phyloP scores from a whole-genome alignment of 345 rosid species.

The Draba incana region DNA sequence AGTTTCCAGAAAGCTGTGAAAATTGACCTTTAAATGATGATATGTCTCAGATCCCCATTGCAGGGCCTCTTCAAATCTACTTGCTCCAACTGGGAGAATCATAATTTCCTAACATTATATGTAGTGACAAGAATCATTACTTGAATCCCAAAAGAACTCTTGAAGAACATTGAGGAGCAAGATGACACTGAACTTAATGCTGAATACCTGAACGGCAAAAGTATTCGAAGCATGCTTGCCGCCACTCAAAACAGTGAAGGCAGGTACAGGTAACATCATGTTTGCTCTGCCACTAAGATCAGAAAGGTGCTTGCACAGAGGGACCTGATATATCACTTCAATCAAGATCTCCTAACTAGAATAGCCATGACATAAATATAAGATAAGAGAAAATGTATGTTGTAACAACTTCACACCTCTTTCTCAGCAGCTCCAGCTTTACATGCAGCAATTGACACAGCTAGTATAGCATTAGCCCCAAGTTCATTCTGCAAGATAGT shows the following conservation, averaged over 20 bases:
- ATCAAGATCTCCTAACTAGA: slow-evolving; percentile 34
- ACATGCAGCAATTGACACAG: slow-evolving; percentile 98
- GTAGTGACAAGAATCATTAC: slow-evolving; percentile 15
- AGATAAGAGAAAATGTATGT: neutral
- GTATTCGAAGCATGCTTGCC: slow-evolving; percentile 88
- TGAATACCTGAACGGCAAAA: slow-evolving; percentile 76
- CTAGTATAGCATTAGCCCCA: slow-evolving; percentile 91
- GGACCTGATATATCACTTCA: slow-evolving; percentile 56
- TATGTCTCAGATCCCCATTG: slow-evolving; percentile 96
- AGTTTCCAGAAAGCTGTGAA: slow-evolving; percentile 29
- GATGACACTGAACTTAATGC: neutral
- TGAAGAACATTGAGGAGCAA: neutral
- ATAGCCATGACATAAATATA: slow-evolving; percentile 1
- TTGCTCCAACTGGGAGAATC: slow-evolving; percentile 91
- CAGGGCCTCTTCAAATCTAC: slow-evolving; percentile 91
- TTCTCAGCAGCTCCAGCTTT: slow-evolving; percentile 99
- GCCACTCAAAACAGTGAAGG: slow-evolving; percentile 90
- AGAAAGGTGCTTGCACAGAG: slow-evolving; percentile 85
- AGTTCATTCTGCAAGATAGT: slow-evolving; percentile 67
- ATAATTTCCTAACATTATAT: slow-evolving; percentile 70
- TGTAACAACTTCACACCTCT: slow-evolving; percentile 55
- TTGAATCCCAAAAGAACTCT: neutral
- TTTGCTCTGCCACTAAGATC: slow-evolving; percentile 79
- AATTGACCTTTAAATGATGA: slow-evolving; percentile 90
- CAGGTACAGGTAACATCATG: slow-evolving; percentile 84